phyloP scores from a whole-genome alignment of 176 grass and related monocot genomes.

The Lolium rigidum region DNA sequence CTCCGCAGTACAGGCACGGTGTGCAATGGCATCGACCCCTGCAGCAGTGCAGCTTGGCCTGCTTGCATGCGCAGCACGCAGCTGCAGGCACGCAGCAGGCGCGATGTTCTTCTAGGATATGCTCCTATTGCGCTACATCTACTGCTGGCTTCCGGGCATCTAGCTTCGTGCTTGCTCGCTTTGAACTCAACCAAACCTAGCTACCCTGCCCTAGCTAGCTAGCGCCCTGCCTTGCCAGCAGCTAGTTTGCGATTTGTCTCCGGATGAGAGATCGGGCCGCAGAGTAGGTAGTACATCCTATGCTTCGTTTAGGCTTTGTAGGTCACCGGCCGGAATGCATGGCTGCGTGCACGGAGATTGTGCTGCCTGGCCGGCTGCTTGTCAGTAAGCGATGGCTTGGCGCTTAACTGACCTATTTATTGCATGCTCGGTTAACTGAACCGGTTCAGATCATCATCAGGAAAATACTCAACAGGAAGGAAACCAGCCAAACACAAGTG shows the following conservation, averaged over 20 bases:
- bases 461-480: too few relatives aligned
- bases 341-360: constrained; percentile 23
- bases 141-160: not conserved
- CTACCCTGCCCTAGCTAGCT: not conserved
- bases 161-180: not conserved
- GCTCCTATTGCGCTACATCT: not conserved
- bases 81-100: not conserved
- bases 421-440: not conserved
- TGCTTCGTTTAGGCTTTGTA: not conserved
- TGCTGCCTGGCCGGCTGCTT: not conserved
- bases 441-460: not conserved
- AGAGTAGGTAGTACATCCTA: not conserved
- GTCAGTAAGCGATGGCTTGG: not conserved
- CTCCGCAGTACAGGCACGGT: not conserved
- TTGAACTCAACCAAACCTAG: not conserved
- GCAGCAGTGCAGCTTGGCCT: not conserved
- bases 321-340: not conserved
- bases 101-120: constrained; percentile 14
- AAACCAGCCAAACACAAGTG: too few relatives aligned
- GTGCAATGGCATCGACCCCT: not conserved
- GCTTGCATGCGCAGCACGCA: not conserved
- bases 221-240: not conserved
- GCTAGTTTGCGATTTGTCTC: constrained; percentile 47
- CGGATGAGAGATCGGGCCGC: not conserved
- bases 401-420: not conserved